Conservation (phyloP, 345 rosid genomes). For the Dipteronia sinensis region DNA sequence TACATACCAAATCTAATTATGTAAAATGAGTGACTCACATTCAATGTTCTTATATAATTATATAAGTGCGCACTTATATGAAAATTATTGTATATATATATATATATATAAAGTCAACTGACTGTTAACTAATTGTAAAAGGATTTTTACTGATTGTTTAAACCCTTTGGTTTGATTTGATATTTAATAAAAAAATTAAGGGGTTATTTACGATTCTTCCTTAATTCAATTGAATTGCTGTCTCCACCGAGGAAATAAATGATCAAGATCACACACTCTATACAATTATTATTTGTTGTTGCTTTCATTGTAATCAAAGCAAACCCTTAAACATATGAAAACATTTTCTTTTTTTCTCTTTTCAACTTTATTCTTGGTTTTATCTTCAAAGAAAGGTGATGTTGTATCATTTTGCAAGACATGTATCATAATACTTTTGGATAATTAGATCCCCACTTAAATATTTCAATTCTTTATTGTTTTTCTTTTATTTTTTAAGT, state of each 20-base stretch:
- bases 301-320: conserved; percentile 30
- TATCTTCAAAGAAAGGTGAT: neutral
- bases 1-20: too few species aligned
- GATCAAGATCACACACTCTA: conserved; percentile 11
- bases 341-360: neutral
- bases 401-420: neutral
- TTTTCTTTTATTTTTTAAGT: neutral
- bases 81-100: too few species aligned
- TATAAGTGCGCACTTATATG: too few species aligned
- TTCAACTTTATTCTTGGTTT: neutral
- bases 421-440: neutral
- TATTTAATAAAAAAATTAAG: too few species aligned
- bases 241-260: conserved; percentile 8
- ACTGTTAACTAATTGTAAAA: too few species aligned
- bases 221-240: neutral
- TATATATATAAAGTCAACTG: too few species aligned
- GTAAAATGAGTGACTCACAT: too few species aligned
- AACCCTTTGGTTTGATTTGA: too few species aligned
- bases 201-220: too few species aligned
- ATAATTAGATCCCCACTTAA: conserved; percentile 13
- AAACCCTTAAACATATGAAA: conserved; percentile 12
- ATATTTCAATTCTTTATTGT: neutral
- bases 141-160: too few species aligned
- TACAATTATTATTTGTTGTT: conserved; percentile 20
- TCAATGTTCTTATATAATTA: too few species aligned